Percentiles rank a stretch among this genome's conserved stretches.
phyloP scores from a whole-genome alignment of 2,329 filamentous ascomycete species.

The Colletotrichum lentis region DNA sequence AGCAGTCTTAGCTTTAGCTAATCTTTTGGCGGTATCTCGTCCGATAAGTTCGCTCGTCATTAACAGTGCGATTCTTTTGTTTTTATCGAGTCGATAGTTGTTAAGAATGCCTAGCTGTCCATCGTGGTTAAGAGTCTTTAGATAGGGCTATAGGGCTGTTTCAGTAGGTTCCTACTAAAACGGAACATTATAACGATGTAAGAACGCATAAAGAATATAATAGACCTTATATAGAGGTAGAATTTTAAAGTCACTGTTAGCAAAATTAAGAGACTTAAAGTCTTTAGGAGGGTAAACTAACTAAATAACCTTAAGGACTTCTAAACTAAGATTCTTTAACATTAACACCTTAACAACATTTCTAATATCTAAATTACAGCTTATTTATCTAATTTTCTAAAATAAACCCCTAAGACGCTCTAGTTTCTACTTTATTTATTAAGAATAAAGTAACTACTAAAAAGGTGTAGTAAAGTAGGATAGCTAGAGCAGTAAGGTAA shows the following conservation, averaged over 20 bases:
- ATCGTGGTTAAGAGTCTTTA: slow-evolving; percentile 15
- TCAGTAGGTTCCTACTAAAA: slow-evolving; percentile 5
- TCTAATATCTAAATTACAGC: not conserved
- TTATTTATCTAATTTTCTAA: not conserved
- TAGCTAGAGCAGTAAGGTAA: too few species aligned
- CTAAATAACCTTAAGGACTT: not conserved
- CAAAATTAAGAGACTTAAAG: too few species aligned
- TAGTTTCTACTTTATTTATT: too few species aligned
- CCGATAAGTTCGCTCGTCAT: not conserved
- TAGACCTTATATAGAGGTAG: slow-evolving; percentile 19
- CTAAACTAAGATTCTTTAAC: not conserved
- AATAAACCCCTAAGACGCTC: not conserved
- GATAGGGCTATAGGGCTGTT: slow-evolving; percentile 18
- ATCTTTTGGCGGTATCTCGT: not conserved
- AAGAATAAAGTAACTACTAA: too few species aligned
- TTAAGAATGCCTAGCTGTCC: slow-evolving; percentile 5
- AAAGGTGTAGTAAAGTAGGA: too few species aligned
- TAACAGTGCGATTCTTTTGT: too few species aligned
- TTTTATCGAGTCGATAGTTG: too few species aligned
- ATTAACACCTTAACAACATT: not conserved
- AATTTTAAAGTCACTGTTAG: not conserved
- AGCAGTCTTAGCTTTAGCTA: not conserved
- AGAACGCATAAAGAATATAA: slow-evolving; percentile 6
- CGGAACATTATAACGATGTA: not conserved
- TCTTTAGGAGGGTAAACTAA: too few species aligned